Conservation (phyloP, 2,329 filamentous ascomycete species). For the Lasiodiplodia gonubiensis region DNA sequence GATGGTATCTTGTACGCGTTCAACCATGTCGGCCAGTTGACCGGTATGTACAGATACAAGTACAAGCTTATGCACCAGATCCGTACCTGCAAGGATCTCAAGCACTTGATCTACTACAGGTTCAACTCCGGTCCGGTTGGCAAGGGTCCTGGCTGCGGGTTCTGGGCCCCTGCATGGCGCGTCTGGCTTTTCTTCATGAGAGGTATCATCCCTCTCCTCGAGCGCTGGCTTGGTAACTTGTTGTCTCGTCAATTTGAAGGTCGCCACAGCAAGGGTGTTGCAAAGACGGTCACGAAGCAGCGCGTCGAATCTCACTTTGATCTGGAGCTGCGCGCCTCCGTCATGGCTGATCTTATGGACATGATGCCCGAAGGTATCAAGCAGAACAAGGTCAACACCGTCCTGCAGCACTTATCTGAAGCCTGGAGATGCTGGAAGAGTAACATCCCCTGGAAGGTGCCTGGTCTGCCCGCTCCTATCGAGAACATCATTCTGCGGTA, state of each 20-base stretch:
- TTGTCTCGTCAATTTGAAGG: slow-evolving; percentile 97
- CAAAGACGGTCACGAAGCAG: slow-evolving; percentile 98
- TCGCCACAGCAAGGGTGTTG: slow-evolving; percentile 97
- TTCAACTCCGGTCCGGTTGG: slow-evolving; percentile 97
- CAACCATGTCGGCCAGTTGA: slow-evolving; percentile 97
- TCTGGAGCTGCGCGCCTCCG: slow-evolving; percentile 92
- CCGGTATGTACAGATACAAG: slow-evolving; percentile 99
- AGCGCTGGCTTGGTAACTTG: slow-evolving; percentile 96
- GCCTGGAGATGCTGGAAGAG: slow-evolving; percentile 99
- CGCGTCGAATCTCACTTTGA: slow-evolving; percentile 99
- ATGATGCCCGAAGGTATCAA: slow-evolving; percentile 99
- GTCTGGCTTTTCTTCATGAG: slow-evolving; percentile 99
- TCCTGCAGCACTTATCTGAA: slow-evolving; percentile 95
- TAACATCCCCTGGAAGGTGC: slow-evolving; percentile 99
- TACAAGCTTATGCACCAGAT: slow-evolving; percentile 99
- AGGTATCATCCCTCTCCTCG: slow-evolving; percentile 93
- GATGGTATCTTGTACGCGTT: slow-evolving; percentile 99
- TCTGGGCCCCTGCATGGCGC: slow-evolving; percentile 98
- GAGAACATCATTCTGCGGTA: slow-evolving; percentile 99
- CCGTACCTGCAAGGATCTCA: slow-evolving; percentile 96
- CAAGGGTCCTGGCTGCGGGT: slow-evolving; percentile 96
- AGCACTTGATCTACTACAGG: slow-evolving; percentile 98
- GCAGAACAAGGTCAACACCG: slow-evolving; percentile 98
- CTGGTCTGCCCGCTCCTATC: slow-evolving; percentile 92
- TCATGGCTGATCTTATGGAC: slow-evolving; percentile 99